Evolutionary conservation across 371 early-diverging fungal species (phyloP), one percentile per base, ranked within the genome.

Genomic region (Cokeromyces recurvatus): DNA sequence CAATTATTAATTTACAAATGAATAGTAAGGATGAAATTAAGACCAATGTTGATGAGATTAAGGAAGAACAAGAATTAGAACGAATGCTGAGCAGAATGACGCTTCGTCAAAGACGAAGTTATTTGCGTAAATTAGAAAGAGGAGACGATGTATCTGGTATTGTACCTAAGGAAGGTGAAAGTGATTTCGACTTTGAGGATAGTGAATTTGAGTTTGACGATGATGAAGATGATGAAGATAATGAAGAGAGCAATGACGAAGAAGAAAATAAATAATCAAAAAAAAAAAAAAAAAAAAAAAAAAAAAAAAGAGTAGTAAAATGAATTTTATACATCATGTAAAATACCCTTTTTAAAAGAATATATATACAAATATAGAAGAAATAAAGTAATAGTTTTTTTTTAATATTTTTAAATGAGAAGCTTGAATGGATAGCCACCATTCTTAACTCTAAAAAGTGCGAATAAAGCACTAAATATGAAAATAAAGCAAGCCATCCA

Each of bases 21-120:
- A 39, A 53, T 42, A 77, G 74, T 54, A 63, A 76, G 65, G 42
- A 68, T 50, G 67, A 82, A 49, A 67, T 77, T 43, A 79, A 82
- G 57, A 66, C 81, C 6, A 66, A 69, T 43, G 76, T 77, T 51
- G 81, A 83, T 46, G 24, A 71, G 16, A 51, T 68, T 32, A 70
- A 68, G 48, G 92, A 91, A 55, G 75, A 82, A 47, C 88, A 87
- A 55, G 87, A 87, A 51, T 66, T 79, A 21, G 85, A 91, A 52
- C 66, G 73, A 16, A 66, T 86, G 53, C 68, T 95, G 46, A 70
- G 64, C 23, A 59, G 66, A 44, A 81, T 96, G 84, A 74, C 82
- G 9, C 92, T 95, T 64, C 87, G 98, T 47, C 86, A 94, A 55
- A 84, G 91, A 51, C 74, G 96, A 55, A 79, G 87, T 29, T 91